phyloP scores from a whole-genome alignment of 805 yeast genomes.

The Saccharomyces paradoxus region DNA sequence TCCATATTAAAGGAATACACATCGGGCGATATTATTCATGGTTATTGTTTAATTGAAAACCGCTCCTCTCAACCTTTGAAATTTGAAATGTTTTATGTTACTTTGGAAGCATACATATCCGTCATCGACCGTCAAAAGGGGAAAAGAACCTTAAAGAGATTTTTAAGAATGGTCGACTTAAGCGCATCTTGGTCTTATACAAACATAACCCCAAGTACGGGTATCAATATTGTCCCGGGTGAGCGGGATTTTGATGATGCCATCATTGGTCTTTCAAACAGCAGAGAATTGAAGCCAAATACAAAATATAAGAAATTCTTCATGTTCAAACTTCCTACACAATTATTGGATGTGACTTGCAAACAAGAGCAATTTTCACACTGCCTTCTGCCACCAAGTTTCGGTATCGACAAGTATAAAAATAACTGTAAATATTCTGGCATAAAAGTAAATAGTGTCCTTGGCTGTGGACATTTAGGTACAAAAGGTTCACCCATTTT shows the following conservation, averaged over 20 bases:
- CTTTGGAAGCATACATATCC: slow-evolving; percentile 37
- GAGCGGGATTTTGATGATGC: slow-evolving; percentile 42
- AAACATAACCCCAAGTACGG: slow-evolving; percentile 44
- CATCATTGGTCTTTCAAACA: slow-evolving; percentile 42
- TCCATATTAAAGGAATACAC: slow-evolving; percentile 46
- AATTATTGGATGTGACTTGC: slow-evolving; percentile 45
- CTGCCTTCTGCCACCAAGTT: slow-evolving; percentile 35
- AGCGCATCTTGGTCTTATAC: slow-evolving; percentile 49
- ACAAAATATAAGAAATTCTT: slow-evolving; percentile 49
- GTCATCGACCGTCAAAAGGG: slow-evolving; percentile 28
- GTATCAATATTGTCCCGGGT: slow-evolving; percentile 40
- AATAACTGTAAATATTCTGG: slow-evolving; percentile 27
- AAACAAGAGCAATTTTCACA: slow-evolving; percentile 37
- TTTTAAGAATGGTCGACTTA: slow-evolving; percentile 52
- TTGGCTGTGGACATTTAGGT: slow-evolving; percentile 45
- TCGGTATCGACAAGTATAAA: slow-evolving; percentile 32
- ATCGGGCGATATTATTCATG: slow-evolving; percentile 61
- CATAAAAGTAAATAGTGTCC: slow-evolving; percentile 26
- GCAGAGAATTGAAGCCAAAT: slow-evolving; percentile 41
- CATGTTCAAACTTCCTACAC: slow-evolving; percentile 49
- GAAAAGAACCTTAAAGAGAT: slow-evolving; percentile 37
- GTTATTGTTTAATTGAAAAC: slow-evolving; percentile 46
- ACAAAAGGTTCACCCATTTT: slow-evolving; percentile 46
- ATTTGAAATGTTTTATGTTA: slow-evolving; percentile 54
- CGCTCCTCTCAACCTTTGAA: slow-evolving; percentile 39